Evolutionary conservation across 768 basidiomycete species (phyloP), one percentile per base, ranked within the genome.

Genomic region (Pleurotus eryngii): DNA sequence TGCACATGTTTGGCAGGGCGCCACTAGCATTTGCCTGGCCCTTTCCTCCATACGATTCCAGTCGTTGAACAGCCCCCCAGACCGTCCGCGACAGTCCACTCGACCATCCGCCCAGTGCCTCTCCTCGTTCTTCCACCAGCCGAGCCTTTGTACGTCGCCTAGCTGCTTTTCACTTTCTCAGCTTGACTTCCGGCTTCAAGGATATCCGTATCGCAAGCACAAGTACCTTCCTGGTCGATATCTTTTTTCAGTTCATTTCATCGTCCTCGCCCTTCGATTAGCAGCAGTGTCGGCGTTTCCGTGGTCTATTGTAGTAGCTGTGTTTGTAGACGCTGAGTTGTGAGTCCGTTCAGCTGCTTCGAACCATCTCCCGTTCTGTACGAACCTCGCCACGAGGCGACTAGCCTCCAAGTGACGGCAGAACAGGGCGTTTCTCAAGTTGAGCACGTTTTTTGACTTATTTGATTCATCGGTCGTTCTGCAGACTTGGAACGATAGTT

Each of bases 21-120:
- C 67, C 67, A 70, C 70, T 30, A 55, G 48, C 46, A 22, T 26
- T 58, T 51, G 66, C 67, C 69, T 67, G 68, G 70, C 70, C 67
- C 68, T 65, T 58, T 69, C 70, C 69, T 66, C 46, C 59, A 57
- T 69, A 70, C 71, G 70, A 74, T 76, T 11, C 71, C 74, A 67
- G 70, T 72, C 69, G 74, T 76, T 76, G 67, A 69, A 61, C 60
- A 68, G 63, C 60, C 64, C 64, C 67, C 64, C 62, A 68, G 70
- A 72, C 63, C 61, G 71, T 71, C 75, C 72, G 70, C 73, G 73
- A 73, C 72, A 74, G 71, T 70, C 70, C 67, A 62, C 68, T 69
- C 68, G 64, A 63, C 63, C 56, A 59, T 58, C 58, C 46, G 59
- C 62, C 67, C 61, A 50, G 58, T 48, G 37, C 59, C 40, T 51